Evolutionary conservation across 2,329 filamentous ascomycete genomes (phyloP), one percentile per base, ranked within the genome.

Genomic region (Fusarium tuaranense): DNA sequence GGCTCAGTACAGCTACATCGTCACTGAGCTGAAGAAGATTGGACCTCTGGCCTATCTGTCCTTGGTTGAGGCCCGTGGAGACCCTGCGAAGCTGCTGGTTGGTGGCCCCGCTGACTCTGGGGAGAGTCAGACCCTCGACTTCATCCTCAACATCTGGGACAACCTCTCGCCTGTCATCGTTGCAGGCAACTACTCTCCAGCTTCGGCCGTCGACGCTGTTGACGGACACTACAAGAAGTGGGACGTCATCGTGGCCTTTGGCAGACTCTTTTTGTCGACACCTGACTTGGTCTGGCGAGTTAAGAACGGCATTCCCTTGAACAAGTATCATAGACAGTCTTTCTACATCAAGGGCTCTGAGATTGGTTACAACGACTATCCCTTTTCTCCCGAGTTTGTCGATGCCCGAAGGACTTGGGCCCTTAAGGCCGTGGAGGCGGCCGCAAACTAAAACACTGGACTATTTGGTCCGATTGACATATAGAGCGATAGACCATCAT

Each of bases 81-180:
- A 73, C 12, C 71, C 71, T 1, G 71, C 70, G 4, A 73, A 73
- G 39, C 58, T 73, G 0, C 41, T 73, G 4, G 58, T 59, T n/a
- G 32, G 32, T 34, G 32, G 12, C n/a, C n/a, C n/a, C n/a, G n/a
- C n/a, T 34, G 32, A 85, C 59, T 73, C 82, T 14, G 84, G 86
- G 2, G 82, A 68, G 0, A 63, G 67, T 18, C 73, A 72, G 58
- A 80, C 78, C 0, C 75, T 81, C 5, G 78, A 81, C n/a, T 81
- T 79, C 48, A 73, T 81, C 25, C 71, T 81, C 9, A 78, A 81
- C 16, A 61, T 73, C 10, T 81, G 80, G 79, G 68, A 80, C 13
- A 80, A 81, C 32, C 36, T 44, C 0, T 81, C 78, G 4, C 80
- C 80, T 0, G 78, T 81, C 0, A 72, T 81, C 3, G 78, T 81